These are phyloP conservation scores for Podaxis rugospora DNA, from an alignment of 768 basidiomycete genomes.

Conservation along the genomic window DNA sequence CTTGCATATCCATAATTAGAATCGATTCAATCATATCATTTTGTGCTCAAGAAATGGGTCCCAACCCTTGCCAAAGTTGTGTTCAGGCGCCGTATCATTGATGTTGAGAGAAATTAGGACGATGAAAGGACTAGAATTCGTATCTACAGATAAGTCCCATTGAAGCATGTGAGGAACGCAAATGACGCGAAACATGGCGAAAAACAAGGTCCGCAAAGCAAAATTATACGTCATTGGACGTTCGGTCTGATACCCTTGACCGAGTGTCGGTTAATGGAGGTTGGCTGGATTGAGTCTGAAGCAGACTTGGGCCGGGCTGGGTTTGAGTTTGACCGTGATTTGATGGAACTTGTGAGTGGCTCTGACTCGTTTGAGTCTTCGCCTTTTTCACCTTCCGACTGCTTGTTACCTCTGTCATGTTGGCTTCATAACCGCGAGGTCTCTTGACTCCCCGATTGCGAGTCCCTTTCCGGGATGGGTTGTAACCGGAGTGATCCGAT, in stretches of 20 bases:
- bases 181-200: neutral
- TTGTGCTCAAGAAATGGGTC: too few species aligned
- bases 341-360: neutral
- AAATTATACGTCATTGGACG: neutral
- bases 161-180: neutral
- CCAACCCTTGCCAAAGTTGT: too few species aligned
- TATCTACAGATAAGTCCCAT: neutral
- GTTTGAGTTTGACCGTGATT: neutral
- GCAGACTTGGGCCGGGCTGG: neutral
- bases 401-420: conserved; percentile 20
- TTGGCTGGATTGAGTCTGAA: neutral
- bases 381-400: conserved; percentile 31
- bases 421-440: conserved; percentile 25
- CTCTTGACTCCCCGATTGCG: conserved; percentile 33
- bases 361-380: conserved; percentile 20
- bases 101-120: too few species aligned
- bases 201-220: neutral
- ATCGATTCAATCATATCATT: too few species aligned
- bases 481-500: conserved; percentile 24
- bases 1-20: too few species aligned
- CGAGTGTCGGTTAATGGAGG: conserved; percentile 13
- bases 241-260: neutral
- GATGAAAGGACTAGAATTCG: neutral
- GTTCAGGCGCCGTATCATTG: too few species aligned
- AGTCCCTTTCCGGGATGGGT: conserved; percentile 13